Base-by-base conservation (phyloP, 108 stramenopile genomes). In the Ochromonas danica region DNA sequence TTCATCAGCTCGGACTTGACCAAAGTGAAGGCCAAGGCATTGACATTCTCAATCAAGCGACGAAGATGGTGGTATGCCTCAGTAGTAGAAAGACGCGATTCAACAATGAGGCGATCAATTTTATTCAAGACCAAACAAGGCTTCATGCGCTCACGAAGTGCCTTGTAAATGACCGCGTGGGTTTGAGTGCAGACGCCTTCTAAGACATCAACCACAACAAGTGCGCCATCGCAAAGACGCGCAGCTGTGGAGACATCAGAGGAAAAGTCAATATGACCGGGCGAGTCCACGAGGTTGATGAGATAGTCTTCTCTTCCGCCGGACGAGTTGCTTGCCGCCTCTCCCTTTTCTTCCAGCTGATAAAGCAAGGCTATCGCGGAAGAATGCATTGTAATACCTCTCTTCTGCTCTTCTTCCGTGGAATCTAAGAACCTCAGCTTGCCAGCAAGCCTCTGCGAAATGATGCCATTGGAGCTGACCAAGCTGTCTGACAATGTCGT, bases 191-290 rank as follows among this genome's bases (percentile, higher is more conserved):
- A 94, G 85, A 94, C 89, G 30, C 96, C 96, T 81, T 97, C 96
- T 10, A 94, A 92, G 45, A 91, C 96, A 87, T 99, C 98, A 17
- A 99, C 92, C 35, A 99, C 93, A 17, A 99, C 81, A 22, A 99
- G 65, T 17, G 91, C 93, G 3, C 93, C 92, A 87, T 99, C 98
- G 61, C 95, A 96, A 36, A 94, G 85, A 25, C 94, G 88, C 2
- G 95, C 85, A 2, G 97, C 92, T 2, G 95, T 94, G 1, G 92
- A 90, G 0, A 98, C 98, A 81, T 99, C 98, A 1, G 90, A 83
- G 27, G 91, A 86, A 82, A 99, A 99, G 81, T 99, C 98, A 25
- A 97, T 93, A 85, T 99, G 98, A 41, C 98, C 98, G 0, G 98
- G 98, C 17, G 93, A 94, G 83, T 98, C 98, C 27, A 97, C 82